phyloP scores from a whole-genome alignment of 2,329 filamentous ascomycete species.

The Daldinia sp. region DNA sequence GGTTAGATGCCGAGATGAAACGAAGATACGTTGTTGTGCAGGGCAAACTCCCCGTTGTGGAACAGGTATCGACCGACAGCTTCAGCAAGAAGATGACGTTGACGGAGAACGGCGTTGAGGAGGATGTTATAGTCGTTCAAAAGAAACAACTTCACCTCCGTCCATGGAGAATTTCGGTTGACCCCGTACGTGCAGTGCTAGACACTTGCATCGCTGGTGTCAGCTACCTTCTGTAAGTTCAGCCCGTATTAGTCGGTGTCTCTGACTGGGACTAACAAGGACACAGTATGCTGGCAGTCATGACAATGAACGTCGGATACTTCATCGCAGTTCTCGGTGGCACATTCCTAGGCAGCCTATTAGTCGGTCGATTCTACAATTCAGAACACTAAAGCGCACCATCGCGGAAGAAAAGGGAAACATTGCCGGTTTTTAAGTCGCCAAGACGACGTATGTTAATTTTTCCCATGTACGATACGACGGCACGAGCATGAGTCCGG shows the following conservation, averaged over 20 bases:
- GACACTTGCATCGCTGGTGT: constrained; percentile 46
- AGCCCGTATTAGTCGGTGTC: not conserved
- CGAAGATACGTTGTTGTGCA: constrained; percentile 80
- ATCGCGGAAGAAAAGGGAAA: not conserved
- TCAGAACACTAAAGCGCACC: constrained; percentile 37
- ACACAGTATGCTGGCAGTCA: constrained; percentile 50
- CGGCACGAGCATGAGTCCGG: constrained; percentile 9
- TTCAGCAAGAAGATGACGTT: constrained; percentile 72
- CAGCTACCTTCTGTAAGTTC: constrained; percentile 49
- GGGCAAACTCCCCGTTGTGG: constrained; percentile 67
- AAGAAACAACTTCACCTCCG: constrained; percentile 60
- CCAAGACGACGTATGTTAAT: constrained; percentile 27
- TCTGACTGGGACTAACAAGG: constrained; percentile 49
- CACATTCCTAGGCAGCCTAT: constrained; percentile 84
- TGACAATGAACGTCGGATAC: constrained; percentile 48
- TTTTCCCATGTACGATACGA: constrained; percentile 17
- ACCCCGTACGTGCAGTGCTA: constrained; percentile 44
- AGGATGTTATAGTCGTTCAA: constrained; percentile 78
- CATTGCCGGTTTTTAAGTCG: constrained; percentile 23
- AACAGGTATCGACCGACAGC: constrained; percentile 65
- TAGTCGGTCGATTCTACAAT: constrained; percentile 71
- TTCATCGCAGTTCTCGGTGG: constrained; percentile 47
- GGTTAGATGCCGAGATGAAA: constrained; percentile 75
- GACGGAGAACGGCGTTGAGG: constrained; percentile 80
- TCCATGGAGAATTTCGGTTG: constrained; percentile 84